A percentile compares a stretch with the other conserved stretches of the same genome.
These are phyloP conservation scores for Maudiozyma bulderi DNA, from an alignment of 805 yeast species.

Conservation along the genomic window DNA sequence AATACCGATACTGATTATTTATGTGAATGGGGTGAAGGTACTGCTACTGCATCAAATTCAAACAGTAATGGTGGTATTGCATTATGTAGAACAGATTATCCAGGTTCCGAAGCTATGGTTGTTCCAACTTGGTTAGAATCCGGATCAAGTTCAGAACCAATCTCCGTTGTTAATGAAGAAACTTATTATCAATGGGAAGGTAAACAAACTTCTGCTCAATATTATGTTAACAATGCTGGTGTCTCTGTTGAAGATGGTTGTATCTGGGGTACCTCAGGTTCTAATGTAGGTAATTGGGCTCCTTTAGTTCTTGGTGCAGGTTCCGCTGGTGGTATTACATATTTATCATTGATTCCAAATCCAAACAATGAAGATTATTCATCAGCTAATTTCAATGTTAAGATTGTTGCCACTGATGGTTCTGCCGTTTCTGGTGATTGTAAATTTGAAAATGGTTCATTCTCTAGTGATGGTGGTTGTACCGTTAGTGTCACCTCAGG, in stretches of 20 bases:
- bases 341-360: conserved; percentile 87
- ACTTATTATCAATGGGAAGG: conserved; percentile 79
- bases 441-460: conserved; percentile 66
- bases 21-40: conserved; percentile 78
- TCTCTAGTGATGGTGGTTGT: conserved; percentile 70
- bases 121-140: conserved; percentile 77
- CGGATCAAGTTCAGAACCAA: conserved; percentile 60
- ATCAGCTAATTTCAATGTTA: conserved; percentile 56
- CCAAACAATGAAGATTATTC: conserved; percentile 68
- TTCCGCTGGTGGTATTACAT: conserved; percentile 56
- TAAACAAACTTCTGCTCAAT: conserved; percentile 81
- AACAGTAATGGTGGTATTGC: conserved; percentile 60
- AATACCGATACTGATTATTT: conserved; percentile 57
- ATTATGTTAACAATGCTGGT: conserved; percentile 96
- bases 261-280: conserved; percentile 77
- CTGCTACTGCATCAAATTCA: conserved; percentile 61
- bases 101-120: conserved; percentile 98
- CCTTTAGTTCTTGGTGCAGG: conserved; percentile 95
- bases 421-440: conserved; percentile 67
- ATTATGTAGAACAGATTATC: conserved; percentile 96
- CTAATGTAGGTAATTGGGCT: conserved; percentile 95
- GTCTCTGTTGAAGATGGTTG: conserved; percentile 85
- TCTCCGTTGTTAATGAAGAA: conserved; percentile 73
- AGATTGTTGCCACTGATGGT: conserved; percentile 64
- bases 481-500: conserved; percentile 59